A percentile compares a stretch with the other conserved stretches of the same genome.
Evolutionary conservation across 441 rosid genomes (phyloP).

Genomic region (Erodium texanum): DNA sequence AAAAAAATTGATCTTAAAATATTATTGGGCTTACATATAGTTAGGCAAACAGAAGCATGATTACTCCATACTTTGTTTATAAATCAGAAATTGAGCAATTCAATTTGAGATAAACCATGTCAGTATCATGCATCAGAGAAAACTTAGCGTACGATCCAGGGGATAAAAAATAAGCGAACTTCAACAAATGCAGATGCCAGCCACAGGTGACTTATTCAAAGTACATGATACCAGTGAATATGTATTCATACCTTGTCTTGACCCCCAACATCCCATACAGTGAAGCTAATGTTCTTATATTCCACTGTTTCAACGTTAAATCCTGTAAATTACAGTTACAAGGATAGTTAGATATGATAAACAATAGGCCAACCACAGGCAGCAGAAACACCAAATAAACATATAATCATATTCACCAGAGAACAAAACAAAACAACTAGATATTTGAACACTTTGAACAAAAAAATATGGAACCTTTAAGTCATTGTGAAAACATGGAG

Average conservation of each 20-base stretch:
- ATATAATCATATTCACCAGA: too few species aligned
- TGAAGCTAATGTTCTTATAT: constrained; percentile 40
- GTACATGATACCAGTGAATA: neutral
- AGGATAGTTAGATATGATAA: neutral
- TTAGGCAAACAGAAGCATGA: neutral
- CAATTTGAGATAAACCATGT: neutral
- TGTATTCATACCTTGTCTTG: constrained; percentile 32
- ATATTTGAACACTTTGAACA: neutral
- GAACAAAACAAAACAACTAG: neutral
- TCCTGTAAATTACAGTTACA: constrained; percentile 19
- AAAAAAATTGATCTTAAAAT: neutral
- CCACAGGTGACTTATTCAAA: neutral
- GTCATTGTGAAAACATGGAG: neutral
- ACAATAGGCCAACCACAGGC: neutral
- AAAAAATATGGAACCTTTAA: neutral
- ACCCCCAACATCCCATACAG: constrained; percentile 44
- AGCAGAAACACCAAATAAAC: neutral
- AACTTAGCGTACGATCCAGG: neutral
- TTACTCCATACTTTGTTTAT: neutral
- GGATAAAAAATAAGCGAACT: neutral
- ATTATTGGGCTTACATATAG: neutral
- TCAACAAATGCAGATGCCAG: neutral
- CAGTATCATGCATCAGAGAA: neutral
- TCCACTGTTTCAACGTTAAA: constrained; percentile 39
- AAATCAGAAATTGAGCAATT: neutral